Conservation (phyloP, 2,329 filamentous ascomycete species). For the Alternaria brassicicola region DNA sequence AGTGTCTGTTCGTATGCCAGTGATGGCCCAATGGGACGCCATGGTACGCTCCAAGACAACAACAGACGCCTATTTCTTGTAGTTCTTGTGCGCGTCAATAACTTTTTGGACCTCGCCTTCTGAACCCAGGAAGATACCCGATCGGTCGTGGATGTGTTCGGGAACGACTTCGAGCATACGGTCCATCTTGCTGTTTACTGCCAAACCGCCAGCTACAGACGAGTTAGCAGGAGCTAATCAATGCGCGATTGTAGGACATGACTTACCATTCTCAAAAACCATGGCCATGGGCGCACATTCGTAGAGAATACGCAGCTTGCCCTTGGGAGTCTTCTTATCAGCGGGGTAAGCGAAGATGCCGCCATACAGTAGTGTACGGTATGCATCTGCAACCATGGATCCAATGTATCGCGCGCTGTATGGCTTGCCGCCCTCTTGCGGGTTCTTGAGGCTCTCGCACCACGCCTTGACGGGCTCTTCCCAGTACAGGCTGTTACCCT, state of each 20-base stretch:
- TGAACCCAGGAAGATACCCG: conserved; percentile 95
- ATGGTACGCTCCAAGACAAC: background rate
- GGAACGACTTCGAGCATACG: conserved; percentile 89
- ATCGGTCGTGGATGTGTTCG: conserved; percentile 91
- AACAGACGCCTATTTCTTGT: conserved; percentile 39
- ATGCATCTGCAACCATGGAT: conserved; percentile 97
- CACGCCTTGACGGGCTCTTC: conserved; percentile 84
- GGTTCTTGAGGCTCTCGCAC: conserved; percentile 86
- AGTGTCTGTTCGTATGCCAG: background rate
- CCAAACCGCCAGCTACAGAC: conserved; percentile 80
- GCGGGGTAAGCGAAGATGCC: conserved; percentile 98
- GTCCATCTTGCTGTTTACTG: conserved; percentile 87
- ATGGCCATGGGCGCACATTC: conserved; percentile 99
- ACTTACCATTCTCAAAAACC: conserved; percentile 95
- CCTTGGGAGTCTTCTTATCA: conserved; percentile 98
- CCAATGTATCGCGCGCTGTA: conserved; percentile 97
- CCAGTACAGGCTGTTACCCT: conserved; percentile 98
- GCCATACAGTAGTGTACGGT: conserved; percentile 92
- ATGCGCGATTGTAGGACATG: no score
- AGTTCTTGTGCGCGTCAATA: conserved; percentile 76
- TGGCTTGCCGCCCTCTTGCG: conserved; percentile 76
- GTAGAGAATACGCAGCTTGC: conserved; percentile 95
- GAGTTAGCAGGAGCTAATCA: conserved; percentile 20
- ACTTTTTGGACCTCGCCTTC: conserved; percentile 96
- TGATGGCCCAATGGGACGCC: background rate